A percentile compares a stretch with the other conserved stretches of the same genome.
These are phyloP conservation scores for Fraxinus angustifolia DNA, from an alignment of 305 asterid genomes.

Conservation along the genomic window DNA sequence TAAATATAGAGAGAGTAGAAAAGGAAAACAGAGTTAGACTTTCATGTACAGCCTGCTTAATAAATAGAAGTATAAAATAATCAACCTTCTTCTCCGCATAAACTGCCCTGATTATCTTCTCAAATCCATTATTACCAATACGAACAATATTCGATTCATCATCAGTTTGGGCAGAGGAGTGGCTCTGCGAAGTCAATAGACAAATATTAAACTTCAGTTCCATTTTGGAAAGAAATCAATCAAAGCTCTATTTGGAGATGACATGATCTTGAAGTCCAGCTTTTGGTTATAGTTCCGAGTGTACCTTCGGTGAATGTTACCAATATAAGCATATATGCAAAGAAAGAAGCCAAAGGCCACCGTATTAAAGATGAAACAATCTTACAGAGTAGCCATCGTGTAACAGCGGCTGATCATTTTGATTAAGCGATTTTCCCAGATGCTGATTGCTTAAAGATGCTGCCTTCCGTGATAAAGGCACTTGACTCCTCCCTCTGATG, in stretches of 20 bases:
- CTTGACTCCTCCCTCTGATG: conserved; percentile 33
- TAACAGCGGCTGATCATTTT: conserved; percentile 43
- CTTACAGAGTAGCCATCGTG: conserved; percentile 95
- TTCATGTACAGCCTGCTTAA: conserved; percentile 12
- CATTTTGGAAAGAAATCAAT: conserved; percentile 4
- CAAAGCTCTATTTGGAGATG: conserved; percentile 17
- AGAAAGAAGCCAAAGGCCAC: conserved; percentile 7
- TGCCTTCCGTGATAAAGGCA: conserved; percentile 29
- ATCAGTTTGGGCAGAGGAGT: conserved; percentile 83
- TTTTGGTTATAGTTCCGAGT: not conserved
- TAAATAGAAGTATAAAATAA: not conserved
- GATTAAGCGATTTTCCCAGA: conserved; percentile 59
- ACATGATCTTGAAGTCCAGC: conserved; percentile 7
- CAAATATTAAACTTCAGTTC: conserved; percentile 2
- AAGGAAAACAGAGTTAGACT: conserved; percentile 6
- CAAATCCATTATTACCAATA: conserved; percentile 53
- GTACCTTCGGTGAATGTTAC: not conserved
- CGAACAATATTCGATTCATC: conserved; percentile 68
- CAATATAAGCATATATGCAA: not conserved
- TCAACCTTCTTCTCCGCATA: conserved; percentile 71
- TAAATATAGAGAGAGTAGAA: conserved; percentile 1
- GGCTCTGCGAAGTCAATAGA: conserved; percentile 60
- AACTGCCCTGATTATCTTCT: conserved; percentile 73
- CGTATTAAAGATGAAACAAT: conserved; percentile 14
- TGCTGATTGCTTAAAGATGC: conserved; percentile 47